A percentile compares a stretch with the other conserved stretches of the same genome.
Evolutionary conservation across 306 rosid genomes (phyloP).

Genomic region (Quercus wislizeni): DNA sequence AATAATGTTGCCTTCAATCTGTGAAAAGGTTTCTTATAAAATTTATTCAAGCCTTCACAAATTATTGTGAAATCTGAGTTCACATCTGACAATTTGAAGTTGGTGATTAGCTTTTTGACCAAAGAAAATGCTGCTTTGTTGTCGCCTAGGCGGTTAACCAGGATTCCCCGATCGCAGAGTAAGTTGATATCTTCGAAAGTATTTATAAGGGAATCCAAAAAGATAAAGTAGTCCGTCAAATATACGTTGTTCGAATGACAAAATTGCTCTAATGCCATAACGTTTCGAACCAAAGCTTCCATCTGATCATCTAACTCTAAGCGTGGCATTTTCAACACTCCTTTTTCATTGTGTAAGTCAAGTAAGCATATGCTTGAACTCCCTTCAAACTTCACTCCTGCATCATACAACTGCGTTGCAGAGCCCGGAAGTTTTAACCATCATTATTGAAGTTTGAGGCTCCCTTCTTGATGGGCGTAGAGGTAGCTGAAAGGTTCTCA

Average conservation of each 20-base stretch:
- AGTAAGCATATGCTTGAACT: neutral
- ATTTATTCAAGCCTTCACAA: too few relatives aligned
- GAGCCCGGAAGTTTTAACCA: too few relatives aligned
- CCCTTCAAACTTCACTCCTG: neutral
- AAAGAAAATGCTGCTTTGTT: constrained; percentile 17
- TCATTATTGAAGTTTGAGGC: too few relatives aligned
- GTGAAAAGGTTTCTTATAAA: too few relatives aligned
- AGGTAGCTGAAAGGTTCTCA: neutral
- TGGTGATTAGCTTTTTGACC: too few relatives aligned
- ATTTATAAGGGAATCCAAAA: constrained; percentile 30
- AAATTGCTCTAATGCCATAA: constrained; percentile 38
- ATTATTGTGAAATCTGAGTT: too few relatives aligned
- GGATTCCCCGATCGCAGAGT: constrained; percentile 9
- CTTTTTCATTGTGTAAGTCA: constrained; percentile 13
- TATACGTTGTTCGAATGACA: constrained; percentile 18
- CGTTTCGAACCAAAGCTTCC: constrained; percentile 27
- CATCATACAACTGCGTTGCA: neutral
- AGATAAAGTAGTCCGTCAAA: constrained; percentile 24
- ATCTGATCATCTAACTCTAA: constrained; percentile 30
- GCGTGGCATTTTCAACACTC: constrained; percentile 30
- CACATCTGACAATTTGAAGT: too few relatives aligned
- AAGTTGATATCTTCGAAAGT: constrained; percentile 28
- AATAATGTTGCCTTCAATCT: too few relatives aligned
- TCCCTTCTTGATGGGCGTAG: too few relatives aligned
- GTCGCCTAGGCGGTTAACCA: constrained; percentile 26